Evolutionary conservation across 2,329 filamentous ascomycete genomes (phyloP), one percentile per base, ranked within the genome.

Genomic region (Fusarium sp.): DNA sequence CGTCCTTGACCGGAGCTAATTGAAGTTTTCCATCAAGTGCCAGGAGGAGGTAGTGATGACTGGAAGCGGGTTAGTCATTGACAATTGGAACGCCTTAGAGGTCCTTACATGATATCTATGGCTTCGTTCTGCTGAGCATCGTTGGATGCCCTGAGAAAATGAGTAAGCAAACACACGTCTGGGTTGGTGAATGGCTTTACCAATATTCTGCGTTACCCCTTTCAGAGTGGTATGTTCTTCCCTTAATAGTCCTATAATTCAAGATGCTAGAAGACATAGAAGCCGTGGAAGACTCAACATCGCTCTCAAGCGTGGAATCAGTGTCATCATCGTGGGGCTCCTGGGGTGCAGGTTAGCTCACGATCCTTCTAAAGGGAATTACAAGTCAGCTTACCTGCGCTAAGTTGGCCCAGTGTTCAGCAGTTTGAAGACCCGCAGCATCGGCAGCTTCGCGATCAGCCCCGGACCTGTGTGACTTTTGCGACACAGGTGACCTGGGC

Each of bases 81-180:
- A 3, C 4, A 50, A 12, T 2, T 1, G 5, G 10, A 14, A 1
- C 2, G 5, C 5, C 3, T 18, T 43, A 14, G n/a, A 4, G 8
- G 9, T 7, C 6, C 18, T 28, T 5, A 72, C 69, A 66, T 53
- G 20, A 72, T 69, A 27, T 72, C 69, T 45, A 69, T 66, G 2
- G 69, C 57, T 20, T 72, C 68, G 18, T 54, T 72, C 8, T 72
- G 69, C 11, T 56, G 50, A 7, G 62, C 68, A 12, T 72, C 69
- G 7, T 71, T 71, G 12, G 68, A 57, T 37, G 68, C 68, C 69
- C 69, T 71, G 0, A 2, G 0, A 3, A 1, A 27, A 2, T 14
- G 1, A 41, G 37, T 46, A 3, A 32, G 14, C 4, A 1, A 14
- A 5, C 4, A n/a, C 18, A n/a, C 18, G 10, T n/a, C 34, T 7